Evolutionary conservation across 306 rosid genomes (phyloP).

Genomic region (Pterocarpus santalinus): DNA sequence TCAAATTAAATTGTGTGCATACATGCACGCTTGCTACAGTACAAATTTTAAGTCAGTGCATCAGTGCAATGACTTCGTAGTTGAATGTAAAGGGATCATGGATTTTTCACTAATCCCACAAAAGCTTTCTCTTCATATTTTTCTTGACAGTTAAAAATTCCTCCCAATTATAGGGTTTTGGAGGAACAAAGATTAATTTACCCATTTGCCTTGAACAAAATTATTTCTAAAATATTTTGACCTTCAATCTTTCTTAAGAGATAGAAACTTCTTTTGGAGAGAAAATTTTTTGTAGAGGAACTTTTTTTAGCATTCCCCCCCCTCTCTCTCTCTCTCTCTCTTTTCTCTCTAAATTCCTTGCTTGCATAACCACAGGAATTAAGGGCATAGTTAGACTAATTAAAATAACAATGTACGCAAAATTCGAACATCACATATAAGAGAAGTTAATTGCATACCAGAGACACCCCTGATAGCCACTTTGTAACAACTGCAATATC

Average conservation of each 20-base stretch:
- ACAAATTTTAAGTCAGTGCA: conserved; percentile 14
- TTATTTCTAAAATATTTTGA: conserved; percentile 1
- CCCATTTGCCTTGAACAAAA: conserved; percentile 29
- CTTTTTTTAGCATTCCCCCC: too few relatives aligned
- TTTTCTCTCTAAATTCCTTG: neutral
- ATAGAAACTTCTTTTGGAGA: conserved; percentile 2
- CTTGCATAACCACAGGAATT: neutral
- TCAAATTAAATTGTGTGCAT: neutral
- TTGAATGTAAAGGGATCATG: conserved; percentile 23
- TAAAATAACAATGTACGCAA: conserved; percentile 24
- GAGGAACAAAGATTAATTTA: neutral
- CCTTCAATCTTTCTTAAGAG: neutral
- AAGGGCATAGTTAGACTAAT: neutral
- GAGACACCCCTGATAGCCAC: conserved; percentile 95
- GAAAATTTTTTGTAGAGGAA: neutral
- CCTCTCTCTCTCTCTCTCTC: neutral
- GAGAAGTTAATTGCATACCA: conserved; percentile 62
- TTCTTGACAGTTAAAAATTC: conserved; percentile 4
- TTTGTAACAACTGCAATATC: conserved; percentile 97
- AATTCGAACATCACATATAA: conserved; percentile 30
- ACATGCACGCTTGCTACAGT: conserved; percentile 2
- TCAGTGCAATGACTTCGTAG: conserved; percentile 13
- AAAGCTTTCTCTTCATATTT: conserved; percentile 28
- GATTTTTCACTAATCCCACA: conserved; percentile 27
- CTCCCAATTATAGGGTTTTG: neutral